phyloP scores from a whole-genome alignment of 768 basidiomycete species.

The Boletus vinaceobasis region DNA sequence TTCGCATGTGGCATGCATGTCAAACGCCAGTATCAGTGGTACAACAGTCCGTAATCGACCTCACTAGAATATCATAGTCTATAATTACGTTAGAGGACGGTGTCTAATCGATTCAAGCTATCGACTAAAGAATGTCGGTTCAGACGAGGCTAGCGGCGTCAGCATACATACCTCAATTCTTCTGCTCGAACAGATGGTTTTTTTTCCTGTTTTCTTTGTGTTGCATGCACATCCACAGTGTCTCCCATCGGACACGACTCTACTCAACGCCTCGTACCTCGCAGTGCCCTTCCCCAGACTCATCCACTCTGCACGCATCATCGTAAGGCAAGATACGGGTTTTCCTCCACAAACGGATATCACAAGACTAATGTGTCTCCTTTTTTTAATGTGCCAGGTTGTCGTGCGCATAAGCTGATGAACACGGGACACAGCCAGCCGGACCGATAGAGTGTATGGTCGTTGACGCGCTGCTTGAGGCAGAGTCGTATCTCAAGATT shows the following conservation, averaged over 20 bases:
- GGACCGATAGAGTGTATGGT: constrained; percentile 82
- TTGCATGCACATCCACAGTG: constrained; percentile 7
- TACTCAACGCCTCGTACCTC: neutral
- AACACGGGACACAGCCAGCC: constrained; percentile 43
- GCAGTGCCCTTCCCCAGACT: constrained; percentile 44
- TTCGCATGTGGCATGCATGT: no score
- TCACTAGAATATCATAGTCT: no score
- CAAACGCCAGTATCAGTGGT: no score
- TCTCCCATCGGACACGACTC: neutral
- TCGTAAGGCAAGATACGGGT: constrained; percentile 74
- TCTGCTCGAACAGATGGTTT: no score
- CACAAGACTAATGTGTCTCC: constrained; percentile 55
- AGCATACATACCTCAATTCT: no score
- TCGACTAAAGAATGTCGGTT: no score
- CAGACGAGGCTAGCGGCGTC: no score
- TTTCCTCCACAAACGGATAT: constrained; percentile 74
- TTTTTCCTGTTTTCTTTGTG: no score
- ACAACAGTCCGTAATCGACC: no score
- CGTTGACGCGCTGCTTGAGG: constrained; percentile 69
- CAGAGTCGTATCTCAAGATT: constrained; percentile 63
- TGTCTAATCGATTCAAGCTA: no score
- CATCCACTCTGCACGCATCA: constrained; percentile 70
- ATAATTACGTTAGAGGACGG: no score
- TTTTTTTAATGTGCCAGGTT: neutral
- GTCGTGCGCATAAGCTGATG: neutral